Base-by-base conservation (phyloP, 1,284 basidiomycete genomes). In the Cryptococcus hybrid region DNA sequence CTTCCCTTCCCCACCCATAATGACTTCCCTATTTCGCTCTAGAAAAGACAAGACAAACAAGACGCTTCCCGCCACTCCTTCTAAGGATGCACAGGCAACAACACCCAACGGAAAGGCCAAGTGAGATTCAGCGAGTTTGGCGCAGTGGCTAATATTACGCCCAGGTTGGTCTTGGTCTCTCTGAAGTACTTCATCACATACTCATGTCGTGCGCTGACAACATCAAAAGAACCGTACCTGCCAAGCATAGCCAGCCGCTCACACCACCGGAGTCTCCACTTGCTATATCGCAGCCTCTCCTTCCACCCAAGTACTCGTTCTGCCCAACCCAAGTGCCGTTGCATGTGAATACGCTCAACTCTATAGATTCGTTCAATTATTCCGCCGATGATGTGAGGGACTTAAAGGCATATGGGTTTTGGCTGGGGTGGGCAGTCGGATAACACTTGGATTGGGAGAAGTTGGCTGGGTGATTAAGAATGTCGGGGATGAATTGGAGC, bases 391-490 rank as follows among this genome's bases (percentile, higher is more conserved):
- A 72, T 44, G 58, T 58, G 1, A 61, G 59, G 3, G 57, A 59
- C 2, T 3, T 54, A 6, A 54, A 67, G 38, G 53, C 55, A 24
- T 76, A 76, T 61, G 75, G 75, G 1, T 69, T 73, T 58, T 76
- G 2, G 70, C 58, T 3, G 71, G 68, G 2, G 55, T 68, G 1
- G 72, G 73, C 0, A 52, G 60, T 6, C 70, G 61, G 13, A 58
- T 74, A 8, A 60, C 89, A 3, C 83, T 94, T 0, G 85, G 88
- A 11, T 78, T 90, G 12, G 86, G 89, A 56, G 86, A 92, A 67
- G 84, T 87, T 12, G 82, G 84, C 6, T 80, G 83, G 38, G 83
- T 93, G 42, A 85, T 91, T 15, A 81, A 84, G 49, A 84, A 86
- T 55, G 80, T 92, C 42, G 83, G 85, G 42, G 81, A 84, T 58